Base-by-base conservation (phyloP, 1,284 basidiomycete species). In the Rhodotorula mucilaginosa region DNA sequence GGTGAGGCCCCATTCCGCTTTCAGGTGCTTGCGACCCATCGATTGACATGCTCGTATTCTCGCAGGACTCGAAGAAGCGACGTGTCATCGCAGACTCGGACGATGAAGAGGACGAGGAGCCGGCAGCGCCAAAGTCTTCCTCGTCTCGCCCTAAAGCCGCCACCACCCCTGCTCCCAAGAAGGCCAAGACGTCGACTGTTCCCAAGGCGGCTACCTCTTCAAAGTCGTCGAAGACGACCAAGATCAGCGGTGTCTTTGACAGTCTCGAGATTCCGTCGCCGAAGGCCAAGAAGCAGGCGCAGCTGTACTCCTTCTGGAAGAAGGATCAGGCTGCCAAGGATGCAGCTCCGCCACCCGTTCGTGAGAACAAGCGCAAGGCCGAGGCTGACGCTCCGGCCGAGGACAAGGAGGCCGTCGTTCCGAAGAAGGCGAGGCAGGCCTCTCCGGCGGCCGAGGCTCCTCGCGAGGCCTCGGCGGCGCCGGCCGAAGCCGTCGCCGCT, bases 191-290 rank as follows among this genome's bases (percentile, higher is more conserved):
- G 29, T 46, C 61, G 57, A 1, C 29, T 5, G 13, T 47, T 44
- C 18, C 39, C 39, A 46, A 52, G 61, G 31, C 47, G 46, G 5
- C 29, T 6, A 29, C 10, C 23, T 15, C 57, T 23, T 23, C 31
- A 4, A 12, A 19, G 56, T n/a, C 57, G 34, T 60, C 59, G 15
- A 34, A 29, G 13, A 16, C 31, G 16, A 61, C 56, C 52, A 61
- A 57, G 44, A 21, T 16, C 46, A 46, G 52, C 16, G n/a, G 23
- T 12, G 31, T 46, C 10, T 56, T 61, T 12, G 10, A 39, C 31
- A 47, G 52, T 21, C 44, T 67, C 44, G 46, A 61, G 26, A 48
- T 67, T 18, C 46, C 61, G 12, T 54, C 59, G 49, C 58, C 65
- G 18, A 54, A 26, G 61, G 34, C 26, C 44, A 49, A 48, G 52